A percentile compares a stretch with the other conserved stretches of the same genome.
Conservation (phyloP, 2,329 filamentous ascomycete genomes). For the Arthroderma sp. region DNA sequence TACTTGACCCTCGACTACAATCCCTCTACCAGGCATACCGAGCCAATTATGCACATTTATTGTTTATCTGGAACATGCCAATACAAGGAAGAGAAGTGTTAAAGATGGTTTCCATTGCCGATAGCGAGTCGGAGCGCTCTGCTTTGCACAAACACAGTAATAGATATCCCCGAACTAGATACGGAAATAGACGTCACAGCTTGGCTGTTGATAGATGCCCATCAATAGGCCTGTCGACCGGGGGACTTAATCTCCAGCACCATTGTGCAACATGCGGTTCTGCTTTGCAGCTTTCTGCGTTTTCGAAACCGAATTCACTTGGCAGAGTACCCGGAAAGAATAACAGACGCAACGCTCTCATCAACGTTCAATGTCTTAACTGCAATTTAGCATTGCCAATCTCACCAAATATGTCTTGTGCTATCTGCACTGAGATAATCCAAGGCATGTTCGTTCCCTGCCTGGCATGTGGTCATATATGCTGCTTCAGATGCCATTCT, state of each 20-base stretch:
- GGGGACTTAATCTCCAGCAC: slow-evolving; percentile 32
- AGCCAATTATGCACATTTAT: slow-evolving; percentile 45
- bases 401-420: slow-evolving; percentile 30
- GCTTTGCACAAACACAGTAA: background rate
- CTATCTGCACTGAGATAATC: slow-evolving; percentile 34
- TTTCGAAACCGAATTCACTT: slow-evolving; percentile 16
- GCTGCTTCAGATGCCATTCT: slow-evolving; percentile 35
- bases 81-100: slow-evolving; percentile 46
- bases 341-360: slow-evolving; percentile 14
- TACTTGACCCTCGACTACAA: slow-evolving; percentile 40
- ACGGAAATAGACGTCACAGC: background rate
- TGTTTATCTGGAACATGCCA: slow-evolving; percentile 47
- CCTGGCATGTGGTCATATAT: slow-evolving; percentile 37
- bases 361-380: slow-evolving; percentile 23
- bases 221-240: slow-evolving; percentile 8
- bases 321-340: slow-evolving; percentile 17
- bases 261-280: slow-evolving; percentile 34
- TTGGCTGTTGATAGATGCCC: background rate
- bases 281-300: slow-evolving; percentile 28
- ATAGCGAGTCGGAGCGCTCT: background rate
- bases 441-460: slow-evolving; percentile 37
- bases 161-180: slow-evolving; percentile 2
- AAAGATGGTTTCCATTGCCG: slow-evolving; percentile 36
- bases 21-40: slow-evolving; percentile 43
- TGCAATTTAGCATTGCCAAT: slow-evolving; percentile 27